Conservation (phyloP, 2,329 filamentous ascomycete species). For the Aschersonia sp. region DNA sequence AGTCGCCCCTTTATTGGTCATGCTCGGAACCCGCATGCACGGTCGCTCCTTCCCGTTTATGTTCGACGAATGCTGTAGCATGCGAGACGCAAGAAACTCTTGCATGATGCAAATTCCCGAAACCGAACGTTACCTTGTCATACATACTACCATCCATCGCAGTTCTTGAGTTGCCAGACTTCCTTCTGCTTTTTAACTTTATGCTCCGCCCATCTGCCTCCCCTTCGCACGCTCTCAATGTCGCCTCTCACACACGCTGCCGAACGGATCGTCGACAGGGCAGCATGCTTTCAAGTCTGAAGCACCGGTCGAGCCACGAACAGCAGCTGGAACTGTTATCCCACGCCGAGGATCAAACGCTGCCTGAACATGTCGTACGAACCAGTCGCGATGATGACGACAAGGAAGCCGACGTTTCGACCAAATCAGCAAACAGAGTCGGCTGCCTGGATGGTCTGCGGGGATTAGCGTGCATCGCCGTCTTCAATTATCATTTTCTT, state of each 20-base stretch:
- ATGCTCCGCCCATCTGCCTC: not conserved
- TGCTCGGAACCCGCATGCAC: no score
- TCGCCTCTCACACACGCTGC: not conserved
- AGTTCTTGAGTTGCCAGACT: not conserved
- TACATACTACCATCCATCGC: not conserved
- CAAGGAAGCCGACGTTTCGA: not conserved
- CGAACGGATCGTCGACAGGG: not conserved
- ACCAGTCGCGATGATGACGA: not conserved
- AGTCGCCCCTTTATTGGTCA: no score
- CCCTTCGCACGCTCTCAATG: not conserved
- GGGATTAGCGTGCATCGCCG: constrained; percentile 25
- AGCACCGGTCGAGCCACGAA: not conserved
- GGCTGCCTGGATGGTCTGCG: constrained; percentile 23
- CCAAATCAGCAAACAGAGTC: constrained; percentile 18
- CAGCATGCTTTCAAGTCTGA: constrained; percentile 1
- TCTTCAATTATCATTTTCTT: constrained; percentile 28
- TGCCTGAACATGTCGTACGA: not conserved
- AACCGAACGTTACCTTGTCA: not conserved
- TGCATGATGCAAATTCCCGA: not conserved
- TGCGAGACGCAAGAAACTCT: not conserved
- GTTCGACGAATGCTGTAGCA: not conserved
- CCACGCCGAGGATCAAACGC: not conserved
- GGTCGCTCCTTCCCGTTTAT: not conserved
- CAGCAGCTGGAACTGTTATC: not conserved
- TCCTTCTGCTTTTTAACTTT: not conserved